These are phyloP conservation scores for Glomus cerebriforme DNA, from an alignment of 192 early-diverging fungal genomes.

Conservation along the genomic window DNA sequence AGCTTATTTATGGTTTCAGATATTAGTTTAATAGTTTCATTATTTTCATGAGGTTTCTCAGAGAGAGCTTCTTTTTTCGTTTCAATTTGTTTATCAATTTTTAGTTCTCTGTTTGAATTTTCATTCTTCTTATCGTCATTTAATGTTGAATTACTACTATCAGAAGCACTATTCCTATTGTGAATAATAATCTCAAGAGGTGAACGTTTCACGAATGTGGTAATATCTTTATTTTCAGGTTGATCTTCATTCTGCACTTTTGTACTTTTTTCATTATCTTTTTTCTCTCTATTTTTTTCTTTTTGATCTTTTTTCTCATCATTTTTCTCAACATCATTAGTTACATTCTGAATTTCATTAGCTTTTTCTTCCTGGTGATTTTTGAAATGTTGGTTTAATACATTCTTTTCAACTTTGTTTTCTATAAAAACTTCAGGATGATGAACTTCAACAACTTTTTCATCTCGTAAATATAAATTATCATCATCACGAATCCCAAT, in stretches of 20 bases:
- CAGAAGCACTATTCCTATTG: not conserved
- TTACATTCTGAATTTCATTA: not conserved
- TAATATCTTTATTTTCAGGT: not conserved
- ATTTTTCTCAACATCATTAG: not conserved
- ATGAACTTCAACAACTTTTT: conserved; percentile 6
- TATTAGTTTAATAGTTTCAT: not conserved
- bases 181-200: no score
- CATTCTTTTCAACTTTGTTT: not conserved
- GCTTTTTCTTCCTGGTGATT: not conserved
- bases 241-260: not conserved
- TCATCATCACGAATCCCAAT: conserved; percentile 18
- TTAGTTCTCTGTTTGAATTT: not conserved
- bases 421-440: not conserved
- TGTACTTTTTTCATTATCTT: not conserved
- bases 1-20: not conserved
- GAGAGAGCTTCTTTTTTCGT: not conserved
- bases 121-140: not conserved
- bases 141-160: not conserved
- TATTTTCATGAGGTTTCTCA: not conserved
- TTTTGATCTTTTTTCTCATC: not conserved
- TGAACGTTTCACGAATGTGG: not conserved
- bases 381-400: not conserved
- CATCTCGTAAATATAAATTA: conserved; percentile 12
- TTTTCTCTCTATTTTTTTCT: no score
- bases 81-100: not conserved